A percentile compares a stretch with the other conserved stretches of the same genome.
These are phyloP conservation scores for Saccharomyces hybrid DNA, from an alignment of 1,139 yeast genomes.

Conservation along the genomic window DNA sequence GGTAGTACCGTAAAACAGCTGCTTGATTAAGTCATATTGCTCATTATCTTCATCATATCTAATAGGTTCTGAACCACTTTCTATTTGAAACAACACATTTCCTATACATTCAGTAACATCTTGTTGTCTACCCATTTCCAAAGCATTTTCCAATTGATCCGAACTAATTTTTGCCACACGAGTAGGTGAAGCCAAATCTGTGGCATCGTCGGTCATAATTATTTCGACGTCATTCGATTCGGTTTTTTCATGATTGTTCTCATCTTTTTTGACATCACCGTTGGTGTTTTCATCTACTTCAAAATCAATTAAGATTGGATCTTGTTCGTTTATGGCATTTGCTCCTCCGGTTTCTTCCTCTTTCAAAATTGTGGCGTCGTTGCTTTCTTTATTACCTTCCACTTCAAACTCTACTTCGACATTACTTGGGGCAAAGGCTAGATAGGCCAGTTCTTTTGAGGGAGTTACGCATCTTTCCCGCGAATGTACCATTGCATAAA, in stretches of 20 bases:
- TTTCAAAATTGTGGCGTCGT: background rate
- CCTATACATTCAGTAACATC: slow-evolving; percentile 97
- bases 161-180: slow-evolving; percentile 42
- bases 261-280: slow-evolving; percentile 1
- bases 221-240: background rate
- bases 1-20: slow-evolving; percentile 69
- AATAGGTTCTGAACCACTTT: slow-evolving; percentile 75
- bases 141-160: slow-evolving; percentile 61
- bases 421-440: slow-evolving; percentile 75
- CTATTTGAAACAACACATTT: slow-evolving; percentile 85
- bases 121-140: slow-evolving; percentile 85
- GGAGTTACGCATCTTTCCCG: slow-evolving; percentile 66
- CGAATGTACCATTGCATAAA: slow-evolving; percentile 60
- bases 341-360: background rate
- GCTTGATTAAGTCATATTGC: slow-evolving; percentile 70
- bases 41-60: slow-evolving; percentile 65
- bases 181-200: slow-evolving; percentile 10
- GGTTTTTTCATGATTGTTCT: slow-evolving; percentile 4
- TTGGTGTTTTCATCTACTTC: background rate
- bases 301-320: background rate
- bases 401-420: slow-evolving; percentile 52
- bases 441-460: slow-evolving; percentile 72
- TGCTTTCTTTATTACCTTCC: slow-evolving; percentile 3
- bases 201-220: slow-evolving; percentile 1
- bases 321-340: background rate